Conservation (phyloP, 2,329 filamentous ascomycete species). For the Ceratocystis cubensis region DNA sequence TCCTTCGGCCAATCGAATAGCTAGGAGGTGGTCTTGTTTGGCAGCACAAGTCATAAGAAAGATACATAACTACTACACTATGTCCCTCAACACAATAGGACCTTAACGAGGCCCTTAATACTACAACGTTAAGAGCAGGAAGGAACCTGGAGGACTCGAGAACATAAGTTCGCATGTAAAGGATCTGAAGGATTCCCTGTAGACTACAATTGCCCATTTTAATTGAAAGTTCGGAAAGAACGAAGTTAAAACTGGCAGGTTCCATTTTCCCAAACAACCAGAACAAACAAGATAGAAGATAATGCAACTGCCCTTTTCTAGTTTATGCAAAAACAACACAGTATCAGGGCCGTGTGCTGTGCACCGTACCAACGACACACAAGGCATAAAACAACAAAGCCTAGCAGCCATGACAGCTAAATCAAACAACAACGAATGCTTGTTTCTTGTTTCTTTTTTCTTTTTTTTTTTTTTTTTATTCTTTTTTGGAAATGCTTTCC, state of each 20-base stretch:
- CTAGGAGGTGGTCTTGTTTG: too few species aligned
- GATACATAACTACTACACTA: too few species aligned
- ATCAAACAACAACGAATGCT: background rate
- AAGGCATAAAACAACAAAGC: background rate
- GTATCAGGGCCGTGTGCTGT: background rate
- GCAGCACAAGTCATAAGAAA: too few species aligned
- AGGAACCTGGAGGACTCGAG: background rate
- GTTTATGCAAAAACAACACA: background rate
- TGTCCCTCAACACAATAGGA: too few species aligned
- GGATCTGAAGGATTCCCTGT: background rate
- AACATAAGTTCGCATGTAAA: constrained; percentile 7
- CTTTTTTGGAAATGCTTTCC: too few species aligned
- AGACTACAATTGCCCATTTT: too few species aligned
- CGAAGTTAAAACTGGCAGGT: background rate
- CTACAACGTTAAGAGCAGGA: background rate
- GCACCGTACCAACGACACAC: background rate
- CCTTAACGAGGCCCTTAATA: too few species aligned
- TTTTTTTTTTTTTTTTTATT: too few species aligned
- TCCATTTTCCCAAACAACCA: background rate
- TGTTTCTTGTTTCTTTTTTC: too few species aligned
- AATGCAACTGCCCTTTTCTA: constrained; percentile 3
- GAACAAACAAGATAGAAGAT: background rate
- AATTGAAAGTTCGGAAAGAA: constrained; percentile 3
- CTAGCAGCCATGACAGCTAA: background rate
- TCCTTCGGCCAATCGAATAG: too few species aligned